These are phyloP conservation scores for Zygosaccharomyces sapae DNA, from an alignment of 1,139 yeast species.

Conservation along the genomic window DNA sequence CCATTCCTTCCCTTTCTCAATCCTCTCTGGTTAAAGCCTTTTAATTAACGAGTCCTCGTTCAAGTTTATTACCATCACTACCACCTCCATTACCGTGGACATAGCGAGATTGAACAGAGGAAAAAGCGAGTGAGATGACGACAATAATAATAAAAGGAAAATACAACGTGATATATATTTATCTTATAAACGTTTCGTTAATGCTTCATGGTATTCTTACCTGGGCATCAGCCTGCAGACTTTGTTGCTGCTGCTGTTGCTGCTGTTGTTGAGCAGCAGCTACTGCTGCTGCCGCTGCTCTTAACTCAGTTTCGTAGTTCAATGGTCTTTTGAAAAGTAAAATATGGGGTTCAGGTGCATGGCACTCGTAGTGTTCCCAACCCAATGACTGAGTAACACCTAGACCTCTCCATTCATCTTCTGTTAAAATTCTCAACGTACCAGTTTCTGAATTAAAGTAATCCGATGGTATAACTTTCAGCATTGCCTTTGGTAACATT, in stretches of 20 bases:
- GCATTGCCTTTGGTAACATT: slow-evolving; percentile 93
- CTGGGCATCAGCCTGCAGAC: slow-evolving; percentile 16
- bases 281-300: slow-evolving; percentile 33
- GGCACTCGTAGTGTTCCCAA: slow-evolving; percentile 98
- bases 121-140: no score
- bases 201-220: slow-evolving; percentile 9
- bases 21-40: background rate
- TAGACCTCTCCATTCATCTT: slow-evolving; percentile 98
- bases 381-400: slow-evolving; percentile 98
- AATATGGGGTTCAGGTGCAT: slow-evolving; percentile 98
- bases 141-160: background rate
- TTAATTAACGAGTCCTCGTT: background rate
- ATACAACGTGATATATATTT: background rate
- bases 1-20: slow-evolving; percentile 19
- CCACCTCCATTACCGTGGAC: no score
- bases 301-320: slow-evolving; percentile 35
- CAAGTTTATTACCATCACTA: no score
- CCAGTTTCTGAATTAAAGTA: slow-evolving; percentile 95
- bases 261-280: slow-evolving; percentile 28
- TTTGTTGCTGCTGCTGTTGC: slow-evolving; percentile 22
- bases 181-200: slow-evolving; percentile 1
- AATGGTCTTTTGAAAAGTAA: slow-evolving; percentile 75
- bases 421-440: slow-evolving; percentile 80
- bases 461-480: slow-evolving; percentile 92
- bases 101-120: background rate